Base-by-base conservation (phyloP, 805 yeast genomes). In the Vanderwaltozyma verrucispora region DNA sequence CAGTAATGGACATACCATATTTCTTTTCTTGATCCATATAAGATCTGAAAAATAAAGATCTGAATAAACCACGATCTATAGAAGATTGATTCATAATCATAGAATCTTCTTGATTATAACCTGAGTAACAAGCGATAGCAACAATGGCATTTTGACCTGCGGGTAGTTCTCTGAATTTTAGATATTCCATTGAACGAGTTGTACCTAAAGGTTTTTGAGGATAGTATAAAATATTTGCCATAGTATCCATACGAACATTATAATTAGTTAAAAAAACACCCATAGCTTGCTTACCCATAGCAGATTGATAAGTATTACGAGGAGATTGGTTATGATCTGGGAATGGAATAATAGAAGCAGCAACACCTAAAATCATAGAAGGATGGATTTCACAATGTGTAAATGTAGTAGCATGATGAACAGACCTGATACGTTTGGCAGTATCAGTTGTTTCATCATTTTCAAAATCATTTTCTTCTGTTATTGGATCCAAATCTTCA, bases 201-300 rank as follows among this genome's bases (percentile, higher is more conserved):
- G 96, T 92, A 35, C 97, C 98, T 59, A 92, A 69, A 13, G 98
- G 98, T 62, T 92, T 92, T 60, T 92, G 98, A 29, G 98, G 98
- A 58, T 92, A 92, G 59, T 92, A 92, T 49, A 92, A 71, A 51
- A 92, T 89, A 58, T 92, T 92, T 9, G 98, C 96, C 98, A 92
- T 92, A 1, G 98, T 92, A 64, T 92, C 98, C 98, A 92, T 92
- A 67, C 98, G 84, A 37, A 89, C 95, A 41, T 80, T 75, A 62
- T 89, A 92, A 58, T 92, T 92, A 4, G 98, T 92, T 53, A 89
- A 72, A 63, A 84, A 89, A 9, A 92, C 97, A 59, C 98, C 98
- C 98, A 92, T 92, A 40, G 98, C 98, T 68, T 92, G 98, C 65
- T 92, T 92, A 77, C 98, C 98, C 98, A 92, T 92, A 46, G 98